Percentiles rank a stretch among this genome's conserved stretches.
phyloP scores from a whole-genome alignment of 805 yeast species.

The Saturnispora sanitii region DNA sequence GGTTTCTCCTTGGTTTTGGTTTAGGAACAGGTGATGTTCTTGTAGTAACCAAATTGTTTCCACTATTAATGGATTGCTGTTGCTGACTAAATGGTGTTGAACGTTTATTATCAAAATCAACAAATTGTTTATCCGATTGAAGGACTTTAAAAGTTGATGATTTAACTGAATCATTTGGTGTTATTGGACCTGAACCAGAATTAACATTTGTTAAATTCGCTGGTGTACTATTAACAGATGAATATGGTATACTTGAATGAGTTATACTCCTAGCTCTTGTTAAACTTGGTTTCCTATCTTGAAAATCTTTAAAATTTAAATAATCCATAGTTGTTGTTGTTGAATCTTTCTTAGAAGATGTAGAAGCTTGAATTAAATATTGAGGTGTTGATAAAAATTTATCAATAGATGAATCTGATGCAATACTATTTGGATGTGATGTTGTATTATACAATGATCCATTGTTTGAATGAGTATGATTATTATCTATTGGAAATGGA shows the following conservation, averaged over 20 bases:
- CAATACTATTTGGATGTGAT: slow-evolving; percentile 49
- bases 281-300: slow-evolving; percentile 17
- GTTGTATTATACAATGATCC: slow-evolving; percentile 32
- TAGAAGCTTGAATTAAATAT: slow-evolving; percentile 37
- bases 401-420: slow-evolving; percentile 29
- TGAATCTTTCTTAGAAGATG: no score
- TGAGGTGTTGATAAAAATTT: slow-evolving; percentile 58
- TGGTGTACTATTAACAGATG: slow-evolving; percentile 8
- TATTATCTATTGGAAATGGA: neutral
- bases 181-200: neutral
- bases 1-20: slow-evolving; percentile 23
- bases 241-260: slow-evolving; percentile 22
- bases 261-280: slow-evolving; percentile 25
- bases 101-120: slow-evolving; percentile 72
- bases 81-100: slow-evolving; percentile 62
- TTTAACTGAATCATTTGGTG: neutral
- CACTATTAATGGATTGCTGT: slow-evolving; percentile 66
- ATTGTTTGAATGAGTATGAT: neutral
- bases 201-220: neutral
- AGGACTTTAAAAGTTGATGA: slow-evolving; percentile 49
- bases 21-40: neutral
- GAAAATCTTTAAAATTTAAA: slow-evolving; percentile 43
- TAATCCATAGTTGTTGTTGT: slow-evolving; percentile 37
- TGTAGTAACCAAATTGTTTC: slow-evolving; percentile 8
- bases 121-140: slow-evolving; percentile 56